Percentiles rank a stretch among this genome's conserved stretches.
Evolutionary conservation across 257 asterid genomes (phyloP).

Genomic region (Solanum tarapatanum): DNA sequence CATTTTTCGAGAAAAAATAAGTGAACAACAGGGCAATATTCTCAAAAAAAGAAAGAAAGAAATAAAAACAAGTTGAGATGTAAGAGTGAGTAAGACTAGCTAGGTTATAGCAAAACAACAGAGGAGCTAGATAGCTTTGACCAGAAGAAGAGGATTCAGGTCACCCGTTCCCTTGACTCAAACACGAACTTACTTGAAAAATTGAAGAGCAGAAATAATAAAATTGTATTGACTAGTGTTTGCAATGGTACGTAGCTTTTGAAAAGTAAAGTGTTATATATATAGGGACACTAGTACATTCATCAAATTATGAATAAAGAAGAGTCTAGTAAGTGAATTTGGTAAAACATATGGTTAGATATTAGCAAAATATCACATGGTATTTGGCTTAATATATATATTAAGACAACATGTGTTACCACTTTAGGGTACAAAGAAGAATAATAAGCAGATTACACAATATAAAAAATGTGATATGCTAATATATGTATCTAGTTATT

Average conservation of each 20-base stretch:
- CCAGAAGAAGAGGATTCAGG: background rate
- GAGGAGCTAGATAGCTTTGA: background rate
- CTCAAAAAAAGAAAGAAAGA: background rate
- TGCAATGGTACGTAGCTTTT: background rate
- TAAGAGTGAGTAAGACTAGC: background rate
- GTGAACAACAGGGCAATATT: background rate
- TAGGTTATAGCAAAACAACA: background rate
- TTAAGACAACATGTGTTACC: conserved; percentile 57
- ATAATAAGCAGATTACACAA: background rate
- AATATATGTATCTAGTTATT: background rate
- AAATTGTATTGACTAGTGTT: background rate
- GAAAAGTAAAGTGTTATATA: background rate
- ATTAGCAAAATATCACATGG: conserved; percentile 52
- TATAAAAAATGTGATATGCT: background rate
- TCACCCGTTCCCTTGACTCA: background rate
- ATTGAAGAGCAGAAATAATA: background rate
- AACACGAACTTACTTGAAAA: background rate
- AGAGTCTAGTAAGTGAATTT: conserved; percentile 13
- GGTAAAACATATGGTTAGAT: conserved; percentile 27
- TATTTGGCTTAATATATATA: conserved; percentile 34
- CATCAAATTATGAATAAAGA: background rate
- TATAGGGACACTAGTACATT: background rate
- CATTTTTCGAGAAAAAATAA: conserved; percentile 3
- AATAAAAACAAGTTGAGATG: background rate
- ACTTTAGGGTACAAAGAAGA: conserved; percentile 19